A percentile compares a stretch with the other conserved stretches of the same genome.
Conservation (phyloP, 2,329 filamentous ascomycete species). For the Diaporthe ampelina region DNA sequence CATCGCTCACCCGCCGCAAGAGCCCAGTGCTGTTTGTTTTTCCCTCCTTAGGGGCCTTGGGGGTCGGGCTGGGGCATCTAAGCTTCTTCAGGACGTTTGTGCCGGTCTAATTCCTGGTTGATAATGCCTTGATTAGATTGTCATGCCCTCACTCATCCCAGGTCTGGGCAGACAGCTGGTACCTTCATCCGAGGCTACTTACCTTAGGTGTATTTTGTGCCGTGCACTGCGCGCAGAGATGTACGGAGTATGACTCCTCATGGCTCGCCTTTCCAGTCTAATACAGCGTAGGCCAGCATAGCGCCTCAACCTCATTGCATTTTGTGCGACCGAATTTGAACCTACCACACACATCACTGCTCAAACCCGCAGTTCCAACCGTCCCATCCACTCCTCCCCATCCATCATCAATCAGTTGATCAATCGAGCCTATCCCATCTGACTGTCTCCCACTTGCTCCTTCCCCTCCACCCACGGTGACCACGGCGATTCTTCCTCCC, state of each 20-base stretch:
- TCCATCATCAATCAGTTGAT: slow-evolving; percentile 21
- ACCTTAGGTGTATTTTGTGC: background rate
- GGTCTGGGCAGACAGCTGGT: background rate
- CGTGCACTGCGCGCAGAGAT: background rate
- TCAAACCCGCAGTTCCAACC: background rate
- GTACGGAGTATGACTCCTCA: slow-evolving; percentile 15
- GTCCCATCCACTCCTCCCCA: background rate
- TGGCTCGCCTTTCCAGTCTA: background rate
- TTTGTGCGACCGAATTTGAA: background rate
- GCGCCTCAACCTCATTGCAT: background rate
- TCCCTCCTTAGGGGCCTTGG: too few species aligned
- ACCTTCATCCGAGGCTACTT: background rate
- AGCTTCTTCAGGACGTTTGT: slow-evolving; percentile 10
- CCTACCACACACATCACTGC: background rate
- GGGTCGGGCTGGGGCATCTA: background rate
- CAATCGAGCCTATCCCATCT: slow-evolving; percentile 25
- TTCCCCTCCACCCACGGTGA: slow-evolving; percentile 28
- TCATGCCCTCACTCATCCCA: slow-evolving; percentile 10
- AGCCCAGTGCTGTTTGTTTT: background rate
- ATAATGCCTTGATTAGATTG: slow-evolving; percentile 12
- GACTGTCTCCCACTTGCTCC: background rate
- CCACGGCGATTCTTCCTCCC: slow-evolving; percentile 41
- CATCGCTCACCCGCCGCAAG: slow-evolving; percentile 19
- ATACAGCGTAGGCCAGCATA: background rate
- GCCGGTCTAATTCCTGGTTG: background rate